Evolutionary conservation across 2,329 filamentous ascomycete species (phyloP), one percentile per base, ranked within the genome.

Genomic region (Didymella pinodella): DNA sequence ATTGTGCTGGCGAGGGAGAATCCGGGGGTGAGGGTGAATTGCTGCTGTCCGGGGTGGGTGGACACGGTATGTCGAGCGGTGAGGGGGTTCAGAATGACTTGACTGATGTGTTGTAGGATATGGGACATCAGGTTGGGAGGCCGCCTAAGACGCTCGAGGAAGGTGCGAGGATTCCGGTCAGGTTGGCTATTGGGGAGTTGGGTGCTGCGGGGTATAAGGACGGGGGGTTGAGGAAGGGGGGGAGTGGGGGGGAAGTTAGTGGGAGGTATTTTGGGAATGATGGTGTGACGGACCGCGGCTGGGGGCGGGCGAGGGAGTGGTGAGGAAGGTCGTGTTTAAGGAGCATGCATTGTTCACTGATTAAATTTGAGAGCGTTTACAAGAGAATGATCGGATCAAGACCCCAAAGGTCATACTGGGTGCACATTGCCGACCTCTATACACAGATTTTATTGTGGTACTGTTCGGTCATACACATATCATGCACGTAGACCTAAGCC

Each of bases 1-100:
- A 46, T 68, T 2, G 58, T 68, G 0, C 44, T 70, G 11, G 62
- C 66, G 5, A 41, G 49, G 6, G 40, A 64, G 14, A 40, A 65
- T 29, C 31, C 53, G 18, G 18, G 36, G 7, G 56, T 63, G 11
- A 7, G 36, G 18, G 32, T 71, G 0, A 63, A 65, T 57, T 63
- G 57, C 55, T 66, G 63, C 53, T 69, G 66, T 57, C 62, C 60
- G 1, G 62, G 60, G 2, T 63, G 59, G 59, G 60, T 63, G 4
- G 45, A 58, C 18, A 62, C 62, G 7, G 31, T 32, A 32, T 32
- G 31, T 32, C 12, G 29, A 31, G 28, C 29, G 29, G 8, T 31
- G 10, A 11, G 10, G 10, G 29, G 11, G 22, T 22, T 22, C 7
- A 31, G 8, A 4, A 2, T 32, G 31, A 16, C 4, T 5, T 16